These are phyloP conservation scores for Exophiala sp. DNA, from an alignment of 2,329 filamentous ascomycete species.

Conservation along the genomic window DNA sequence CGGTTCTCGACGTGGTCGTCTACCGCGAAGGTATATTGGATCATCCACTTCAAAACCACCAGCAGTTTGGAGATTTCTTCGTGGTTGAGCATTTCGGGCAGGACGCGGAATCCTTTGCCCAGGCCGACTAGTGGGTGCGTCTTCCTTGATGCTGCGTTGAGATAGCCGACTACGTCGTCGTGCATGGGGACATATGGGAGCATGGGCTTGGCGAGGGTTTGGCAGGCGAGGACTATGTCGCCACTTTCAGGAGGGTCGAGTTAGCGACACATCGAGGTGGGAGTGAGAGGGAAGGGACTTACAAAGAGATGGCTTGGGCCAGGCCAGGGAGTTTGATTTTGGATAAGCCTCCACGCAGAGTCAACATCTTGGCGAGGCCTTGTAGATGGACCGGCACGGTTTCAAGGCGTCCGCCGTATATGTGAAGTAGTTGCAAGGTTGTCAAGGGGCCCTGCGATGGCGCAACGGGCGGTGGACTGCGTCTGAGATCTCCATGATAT, in stretches of 20 bases:
- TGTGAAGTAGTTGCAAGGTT: conserved; percentile 36
- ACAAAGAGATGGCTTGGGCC: conserved; percentile 36
- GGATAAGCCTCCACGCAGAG: conserved; percentile 36
- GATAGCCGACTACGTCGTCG: conserved; percentile 20
- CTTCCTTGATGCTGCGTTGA: conserved; percentile 28
- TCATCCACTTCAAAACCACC: conserved; percentile 33
- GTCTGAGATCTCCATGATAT: conserved; percentile 31
- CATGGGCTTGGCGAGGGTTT: conserved; percentile 26
- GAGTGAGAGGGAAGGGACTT: background rate
- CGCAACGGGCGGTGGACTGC: conserved; percentile 17
- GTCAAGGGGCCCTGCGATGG: conserved; percentile 37
- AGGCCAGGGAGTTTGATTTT: conserved; percentile 37
- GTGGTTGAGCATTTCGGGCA: conserved; percentile 11
- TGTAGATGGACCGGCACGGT: conserved; percentile 35
- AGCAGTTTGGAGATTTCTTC: conserved; percentile 28
- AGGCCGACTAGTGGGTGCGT: conserved; percentile 29
- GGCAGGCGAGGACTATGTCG: conserved; percentile 29
- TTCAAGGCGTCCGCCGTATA: conserved; percentile 35
- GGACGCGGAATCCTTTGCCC: conserved; percentile 28
- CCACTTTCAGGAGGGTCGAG: conserved; percentile 13
- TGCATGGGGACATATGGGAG: conserved; percentile 28
- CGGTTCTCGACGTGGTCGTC: conserved; percentile 26
- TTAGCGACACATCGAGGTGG: background rate
- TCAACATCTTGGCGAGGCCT: conserved; percentile 36
- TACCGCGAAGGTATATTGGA: conserved; percentile 33